A percentile compares a stretch with the other conserved stretches of the same genome.
These are phyloP conservation scores for Przewalskia tangutica DNA, from an alignment of 257 asterid genomes.

Conservation along the genomic window DNA sequence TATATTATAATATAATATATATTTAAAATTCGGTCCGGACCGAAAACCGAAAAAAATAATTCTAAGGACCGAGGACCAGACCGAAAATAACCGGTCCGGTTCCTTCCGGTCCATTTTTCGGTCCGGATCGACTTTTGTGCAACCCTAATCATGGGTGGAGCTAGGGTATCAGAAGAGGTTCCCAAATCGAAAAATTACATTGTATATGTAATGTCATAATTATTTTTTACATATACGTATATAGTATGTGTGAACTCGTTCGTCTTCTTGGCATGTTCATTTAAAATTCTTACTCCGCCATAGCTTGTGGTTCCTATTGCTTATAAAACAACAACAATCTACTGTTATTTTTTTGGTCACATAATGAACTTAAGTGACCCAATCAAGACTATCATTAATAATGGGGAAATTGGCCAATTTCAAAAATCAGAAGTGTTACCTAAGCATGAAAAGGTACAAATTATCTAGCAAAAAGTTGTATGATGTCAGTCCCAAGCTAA, in stretches of 20 bases:
- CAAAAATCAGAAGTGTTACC: not conserved
- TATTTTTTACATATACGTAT: not conserved
- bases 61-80: too few relatives aligned
- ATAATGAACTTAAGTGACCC: not conserved
- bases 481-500: not conserved
- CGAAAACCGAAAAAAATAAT: too few relatives aligned
- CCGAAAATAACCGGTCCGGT: too few relatives aligned
- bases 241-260: not conserved
- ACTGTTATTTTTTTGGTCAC: not conserved
- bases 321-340: not conserved
- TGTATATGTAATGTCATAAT: not conserved
- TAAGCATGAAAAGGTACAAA: not conserved
- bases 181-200: not conserved
- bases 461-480: not conserved
- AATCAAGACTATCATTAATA: not conserved
- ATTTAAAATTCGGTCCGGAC: too few relatives aligned
- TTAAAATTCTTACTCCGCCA: too few relatives aligned
- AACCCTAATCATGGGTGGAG: not conserved
- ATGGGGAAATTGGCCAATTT: not conserved
- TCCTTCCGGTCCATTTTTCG: too few relatives aligned
- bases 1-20: too few relatives aligned
- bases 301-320: not conserved
- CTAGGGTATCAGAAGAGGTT: not conserved
- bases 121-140: too few relatives aligned
- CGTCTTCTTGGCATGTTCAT: too few relatives aligned